Base-by-base conservation (phyloP, 257 asterid genomes). In the Ilex asprella region DNA sequence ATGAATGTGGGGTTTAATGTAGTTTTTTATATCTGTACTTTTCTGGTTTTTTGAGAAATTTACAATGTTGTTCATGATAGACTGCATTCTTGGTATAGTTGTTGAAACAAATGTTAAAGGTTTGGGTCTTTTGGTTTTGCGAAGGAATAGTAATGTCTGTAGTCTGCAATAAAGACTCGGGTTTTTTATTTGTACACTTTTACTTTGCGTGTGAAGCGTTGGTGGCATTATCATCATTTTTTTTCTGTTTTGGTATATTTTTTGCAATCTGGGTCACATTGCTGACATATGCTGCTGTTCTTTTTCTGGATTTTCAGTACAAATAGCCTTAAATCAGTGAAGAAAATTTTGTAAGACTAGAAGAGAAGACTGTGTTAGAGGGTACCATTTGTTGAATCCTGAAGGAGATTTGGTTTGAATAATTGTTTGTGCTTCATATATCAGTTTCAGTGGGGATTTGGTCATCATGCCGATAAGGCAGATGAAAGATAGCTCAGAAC, bases 401-500 rank as follows among this genome's bases (percentile, higher is more conserved):
- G 14, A n/a, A 61, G 64, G 65, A 64, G 56, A 65, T 70, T 59
- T 65, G 39, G 31, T 66, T 43, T 59, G 29, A 50, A 55, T 57
- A 65, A 53, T 30, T 30, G 27, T 21, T 54, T 16, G 59, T 31
- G 44, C 58, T 21, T 55, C 57, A 39, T 21, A 21, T 21, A 21
- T 21, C 27, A 16, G 55, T 70, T 15, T 62, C 63, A 35, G 41
- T 35, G 41, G 41, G 8, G 0, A 66, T 12, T 14, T 46, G 58
- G 57, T 50, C 77, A 68, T 61, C 88, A 91, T 92, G 97, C 95
- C 99, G 63, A 61, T 82, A 58, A 85, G 95, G 92, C 90, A 85
- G 66, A 81, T 86, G 89, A 93, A 76, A 67, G 96, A 87, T 70
- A 75, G 68, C 69, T 59, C 87, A 56, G 95, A 88, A 39, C 95